A percentile compares a stretch with the other conserved stretches of the same genome.
Conservation (phyloP, 2,329 filamentous ascomycete species). For the Xylaria digitata region DNA sequence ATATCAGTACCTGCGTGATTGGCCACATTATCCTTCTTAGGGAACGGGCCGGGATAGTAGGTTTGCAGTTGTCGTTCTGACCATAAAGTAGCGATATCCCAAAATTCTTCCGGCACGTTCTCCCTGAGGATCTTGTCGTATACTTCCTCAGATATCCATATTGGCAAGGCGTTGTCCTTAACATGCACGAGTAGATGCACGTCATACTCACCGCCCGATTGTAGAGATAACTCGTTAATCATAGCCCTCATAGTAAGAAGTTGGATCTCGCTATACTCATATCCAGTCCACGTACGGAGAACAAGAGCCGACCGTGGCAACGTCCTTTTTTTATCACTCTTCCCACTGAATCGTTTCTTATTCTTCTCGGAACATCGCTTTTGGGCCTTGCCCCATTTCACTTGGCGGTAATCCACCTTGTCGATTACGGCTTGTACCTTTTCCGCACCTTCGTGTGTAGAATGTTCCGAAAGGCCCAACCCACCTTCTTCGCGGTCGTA, state of each 20-base stretch:
- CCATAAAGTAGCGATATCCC: slow-evolving; percentile 75
- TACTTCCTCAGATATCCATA: slow-evolving; percentile 47
- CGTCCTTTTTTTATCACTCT: slow-evolving; percentile 38
- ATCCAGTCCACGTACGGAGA: slow-evolving; percentile 74
- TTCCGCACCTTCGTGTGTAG: slow-evolving; percentile 70
- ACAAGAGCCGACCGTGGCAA: slow-evolving; percentile 67
- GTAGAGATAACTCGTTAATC: slow-evolving; percentile 71
- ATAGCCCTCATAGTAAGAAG: slow-evolving; percentile 73
- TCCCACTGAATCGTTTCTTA: slow-evolving; percentile 58
- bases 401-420: slow-evolving; percentile 52
- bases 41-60: slow-evolving; percentile 70
- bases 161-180: slow-evolving; percentile 57
- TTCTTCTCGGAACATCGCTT: slow-evolving; percentile 59
- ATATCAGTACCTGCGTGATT: slow-evolving; percentile 57
- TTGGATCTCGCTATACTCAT: slow-evolving; percentile 71
- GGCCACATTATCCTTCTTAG: slow-evolving; percentile 63
- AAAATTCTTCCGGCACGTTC: slow-evolving; percentile 72
- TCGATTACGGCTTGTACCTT: slow-evolving; percentile 53
- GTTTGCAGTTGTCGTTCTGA: slow-evolving; percentile 74
- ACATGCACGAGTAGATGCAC: slow-evolving; percentile 64
- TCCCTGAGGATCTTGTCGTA: slow-evolving; percentile 66
- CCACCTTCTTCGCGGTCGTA: slow-evolving; percentile 74
- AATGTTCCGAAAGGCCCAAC: slow-evolving; percentile 67
- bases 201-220: slow-evolving; percentile 74
- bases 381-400: slow-evolving; percentile 52